These are phyloP conservation scores for Camelina sativa DNA, from an alignment of 345 rosid species.

Conservation along the genomic window DNA sequence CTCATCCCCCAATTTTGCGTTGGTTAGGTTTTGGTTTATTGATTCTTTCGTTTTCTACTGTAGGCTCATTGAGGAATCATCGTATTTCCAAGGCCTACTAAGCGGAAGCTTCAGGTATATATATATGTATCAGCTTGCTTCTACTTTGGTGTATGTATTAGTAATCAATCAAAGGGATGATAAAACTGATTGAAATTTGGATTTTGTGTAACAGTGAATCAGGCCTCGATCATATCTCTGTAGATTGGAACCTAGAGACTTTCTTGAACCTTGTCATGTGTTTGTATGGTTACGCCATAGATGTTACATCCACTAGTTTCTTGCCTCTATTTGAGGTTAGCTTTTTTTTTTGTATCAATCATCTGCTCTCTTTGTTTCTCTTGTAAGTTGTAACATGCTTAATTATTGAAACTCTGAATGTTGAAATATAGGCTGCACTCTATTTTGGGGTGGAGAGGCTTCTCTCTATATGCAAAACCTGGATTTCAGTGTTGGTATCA, in stretches of 20 bases:
- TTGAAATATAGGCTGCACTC: constrained; percentile 56
- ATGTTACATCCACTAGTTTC: constrained; percentile 56
- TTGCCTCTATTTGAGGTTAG: constrained; percentile 66
- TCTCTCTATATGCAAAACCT: constrained; percentile 53
- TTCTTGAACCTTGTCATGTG: constrained; percentile 57
- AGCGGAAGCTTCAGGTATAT: constrained; percentile 68
- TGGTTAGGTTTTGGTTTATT: background rate
- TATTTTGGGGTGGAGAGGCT: constrained; percentile 70
- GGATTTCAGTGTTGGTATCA: constrained; percentile 49
- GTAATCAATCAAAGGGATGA: background rate
- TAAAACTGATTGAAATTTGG: constrained; percentile 11
- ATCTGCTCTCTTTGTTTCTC: constrained; percentile 1
- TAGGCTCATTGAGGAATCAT: constrained; percentile 63
- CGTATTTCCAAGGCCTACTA: constrained; percentile 68
- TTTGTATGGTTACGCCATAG: constrained; percentile 52
- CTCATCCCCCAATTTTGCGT: background rate
- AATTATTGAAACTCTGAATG: background rate
- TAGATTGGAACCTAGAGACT: constrained; percentile 59
- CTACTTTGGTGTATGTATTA: background rate
- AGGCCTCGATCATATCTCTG: constrained; percentile 46
- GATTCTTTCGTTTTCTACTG: background rate
- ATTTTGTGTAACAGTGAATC: constrained; percentile 59
- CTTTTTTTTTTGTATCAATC: constrained; percentile 8
- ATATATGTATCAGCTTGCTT: constrained; percentile 3
- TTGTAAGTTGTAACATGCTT: background rate